phyloP scores from a whole-genome alignment of 2,329 filamentous ascomycete genomes.

The Nothomitra cinnamomea region DNA sequence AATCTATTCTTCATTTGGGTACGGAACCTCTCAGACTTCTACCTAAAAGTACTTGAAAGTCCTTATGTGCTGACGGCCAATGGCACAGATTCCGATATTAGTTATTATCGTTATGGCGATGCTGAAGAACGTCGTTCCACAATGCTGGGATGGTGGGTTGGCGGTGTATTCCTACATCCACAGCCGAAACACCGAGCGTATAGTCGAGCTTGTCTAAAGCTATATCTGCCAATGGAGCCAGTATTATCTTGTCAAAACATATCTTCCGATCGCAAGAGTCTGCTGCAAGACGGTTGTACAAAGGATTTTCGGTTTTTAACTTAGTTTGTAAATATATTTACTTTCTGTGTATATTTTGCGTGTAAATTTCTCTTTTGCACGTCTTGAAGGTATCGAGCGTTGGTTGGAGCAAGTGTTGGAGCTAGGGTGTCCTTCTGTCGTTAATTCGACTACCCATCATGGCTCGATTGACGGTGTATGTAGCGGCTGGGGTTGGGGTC shows the following conservation, averaged over 20 bases:
- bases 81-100: constrained; percentile 29
- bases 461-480: no score
- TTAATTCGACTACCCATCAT: no score
- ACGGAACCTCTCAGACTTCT: constrained; percentile 14
- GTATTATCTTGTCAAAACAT: background rate
- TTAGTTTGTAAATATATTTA: background rate
- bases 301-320: background rate
- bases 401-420: background rate
- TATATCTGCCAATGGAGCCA: background rate
- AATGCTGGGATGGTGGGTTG: constrained; percentile 17
- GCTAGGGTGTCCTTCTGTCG: no score
- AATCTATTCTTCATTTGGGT: constrained; percentile 39
- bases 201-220: background rate
- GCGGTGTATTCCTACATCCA: background rate
- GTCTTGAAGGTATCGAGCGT: background rate
- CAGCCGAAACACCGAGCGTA: background rate
- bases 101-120: constrained; percentile 31
- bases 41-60: background rate
- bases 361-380: background rate
- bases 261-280: no score
- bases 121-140: constrained; percentile 34
- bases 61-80: background rate
- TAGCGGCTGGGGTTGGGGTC: no score
- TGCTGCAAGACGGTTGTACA: no score
- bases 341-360: no score